phyloP scores from a whole-genome alignment of 208 protist species.

The Endotrypanum monterogeii region DNA sequence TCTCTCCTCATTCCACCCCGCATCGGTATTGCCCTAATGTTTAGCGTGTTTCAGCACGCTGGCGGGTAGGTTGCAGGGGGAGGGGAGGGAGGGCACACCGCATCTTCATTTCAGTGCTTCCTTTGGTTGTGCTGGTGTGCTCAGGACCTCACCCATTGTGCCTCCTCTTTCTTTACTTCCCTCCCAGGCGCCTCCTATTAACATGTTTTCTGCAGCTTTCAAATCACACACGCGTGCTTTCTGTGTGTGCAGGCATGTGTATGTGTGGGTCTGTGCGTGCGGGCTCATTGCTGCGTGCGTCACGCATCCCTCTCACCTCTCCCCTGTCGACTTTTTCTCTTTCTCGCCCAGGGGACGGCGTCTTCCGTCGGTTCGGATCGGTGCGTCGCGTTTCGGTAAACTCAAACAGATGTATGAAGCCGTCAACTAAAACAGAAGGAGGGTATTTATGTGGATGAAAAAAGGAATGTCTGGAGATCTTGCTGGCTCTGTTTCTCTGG shows the following conservation, averaged over 20 bases:
- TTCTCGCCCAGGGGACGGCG: background rate
- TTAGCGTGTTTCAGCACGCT: too few relatives aligned
- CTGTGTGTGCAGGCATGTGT: too few relatives aligned
- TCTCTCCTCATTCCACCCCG: too few relatives aligned
- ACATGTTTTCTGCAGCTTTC: too few relatives aligned
- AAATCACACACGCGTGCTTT: too few relatives aligned
- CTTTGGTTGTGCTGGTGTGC: background rate
- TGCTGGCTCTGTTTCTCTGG: background rate
- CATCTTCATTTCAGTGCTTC: background rate
- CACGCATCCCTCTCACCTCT: background rate
- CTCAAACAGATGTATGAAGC: background rate
- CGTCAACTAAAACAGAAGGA: background rate
- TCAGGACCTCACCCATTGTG: background rate
- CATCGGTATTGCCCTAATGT: too few relatives aligned
- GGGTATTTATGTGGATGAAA: background rate
- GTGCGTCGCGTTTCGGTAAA: conserved; percentile 2
- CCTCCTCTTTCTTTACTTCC: background rate
- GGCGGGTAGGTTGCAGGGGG: too few relatives aligned
- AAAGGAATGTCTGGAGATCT: background rate
- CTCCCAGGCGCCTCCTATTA: background rate
- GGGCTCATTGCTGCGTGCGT: too few relatives aligned
- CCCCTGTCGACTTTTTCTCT: background rate
- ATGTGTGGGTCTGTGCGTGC: too few relatives aligned
- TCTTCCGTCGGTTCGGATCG: conserved; percentile 15
- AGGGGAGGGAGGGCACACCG: too few relatives aligned